Evolutionary conservation across 139 green algal species (phyloP).

Genomic region (Chlamydomonas asymmetrica): DNA sequence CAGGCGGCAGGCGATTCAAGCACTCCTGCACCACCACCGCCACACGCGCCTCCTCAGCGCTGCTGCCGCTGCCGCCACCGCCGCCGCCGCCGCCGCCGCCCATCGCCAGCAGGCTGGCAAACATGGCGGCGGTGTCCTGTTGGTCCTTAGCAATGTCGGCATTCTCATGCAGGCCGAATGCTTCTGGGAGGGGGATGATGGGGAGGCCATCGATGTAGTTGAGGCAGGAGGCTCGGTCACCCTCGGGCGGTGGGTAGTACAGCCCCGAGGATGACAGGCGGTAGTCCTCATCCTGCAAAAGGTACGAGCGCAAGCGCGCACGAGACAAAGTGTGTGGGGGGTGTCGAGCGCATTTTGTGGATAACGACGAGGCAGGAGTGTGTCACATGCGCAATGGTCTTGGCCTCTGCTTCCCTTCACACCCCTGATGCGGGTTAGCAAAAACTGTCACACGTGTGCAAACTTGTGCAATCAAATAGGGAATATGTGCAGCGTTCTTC

Average conservation of each 20-base stretch:
- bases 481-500: too few relatives aligned
- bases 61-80: conserved; percentile 20
- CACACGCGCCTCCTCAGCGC: conserved; percentile 43
- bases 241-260: conserved; percentile 57
- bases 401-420: too few relatives aligned
- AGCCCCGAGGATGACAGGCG: conserved; percentile 35
- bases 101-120: conserved; percentile 59
- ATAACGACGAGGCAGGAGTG: too few relatives aligned
- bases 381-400: too few relatives aligned
- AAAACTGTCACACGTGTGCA: too few relatives aligned
- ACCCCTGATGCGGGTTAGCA: too few relatives aligned
- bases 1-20: conserved; percentile 58
- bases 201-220: conserved; percentile 61
- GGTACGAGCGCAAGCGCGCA: too few relatives aligned
- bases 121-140: conserved; percentile 65
- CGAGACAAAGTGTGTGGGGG: too few relatives aligned
- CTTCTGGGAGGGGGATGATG: conserved; percentile 59
- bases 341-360: too few relatives aligned
- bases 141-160: conserved; percentile 74
- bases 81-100: conserved; percentile 39
- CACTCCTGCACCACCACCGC: conserved; percentile 46
- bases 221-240: conserved; percentile 43
- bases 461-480: too few relatives aligned
- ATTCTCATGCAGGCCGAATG: conserved; percentile 76
- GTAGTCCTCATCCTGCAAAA: conserved; percentile 6